These are phyloP conservation scores for Trichoderma sp. DNA, from an alignment of 2,329 filamentous ascomycete genomes.

Conservation along the genomic window DNA sequence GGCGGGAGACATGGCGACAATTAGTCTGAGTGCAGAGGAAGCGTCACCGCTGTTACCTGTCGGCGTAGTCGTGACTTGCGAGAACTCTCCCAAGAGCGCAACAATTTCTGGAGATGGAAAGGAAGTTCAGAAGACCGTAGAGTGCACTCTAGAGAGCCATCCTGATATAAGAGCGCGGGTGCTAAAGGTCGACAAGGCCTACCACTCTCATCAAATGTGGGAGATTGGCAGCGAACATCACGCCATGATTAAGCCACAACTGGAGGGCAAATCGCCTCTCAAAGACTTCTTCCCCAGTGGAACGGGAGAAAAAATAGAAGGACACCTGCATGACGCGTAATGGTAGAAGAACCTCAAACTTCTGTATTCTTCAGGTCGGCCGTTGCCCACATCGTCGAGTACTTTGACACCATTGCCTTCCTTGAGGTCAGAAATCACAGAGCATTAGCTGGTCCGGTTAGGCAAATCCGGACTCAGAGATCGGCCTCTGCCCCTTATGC, in stretches of 20 bases:
- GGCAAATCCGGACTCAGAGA: background rate
- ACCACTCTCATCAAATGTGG: background rate
- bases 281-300: rapidly evolving
- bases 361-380: background rate
- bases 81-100: background rate
- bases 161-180: background rate
- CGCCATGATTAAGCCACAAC: no score
- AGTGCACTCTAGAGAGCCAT: background rate
- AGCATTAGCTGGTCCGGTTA: background rate
- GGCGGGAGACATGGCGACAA: background rate
- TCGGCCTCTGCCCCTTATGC: background rate
- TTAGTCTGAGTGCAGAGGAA: background rate
- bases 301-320: background rate
- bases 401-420: background rate
- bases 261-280: background rate
- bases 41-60: background rate
- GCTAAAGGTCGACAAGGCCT: background rate
- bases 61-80: background rate
- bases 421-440: no score
- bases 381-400: background rate
- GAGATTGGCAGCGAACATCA: no score
- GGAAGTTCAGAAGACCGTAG: background rate
- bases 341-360: background rate
- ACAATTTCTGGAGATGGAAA: background rate
- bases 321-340: background rate